These are phyloP conservation scores for Klebsormidium nitens DNA, from an alignment of 139 green algal genomes.

Conservation along the genomic window DNA sequence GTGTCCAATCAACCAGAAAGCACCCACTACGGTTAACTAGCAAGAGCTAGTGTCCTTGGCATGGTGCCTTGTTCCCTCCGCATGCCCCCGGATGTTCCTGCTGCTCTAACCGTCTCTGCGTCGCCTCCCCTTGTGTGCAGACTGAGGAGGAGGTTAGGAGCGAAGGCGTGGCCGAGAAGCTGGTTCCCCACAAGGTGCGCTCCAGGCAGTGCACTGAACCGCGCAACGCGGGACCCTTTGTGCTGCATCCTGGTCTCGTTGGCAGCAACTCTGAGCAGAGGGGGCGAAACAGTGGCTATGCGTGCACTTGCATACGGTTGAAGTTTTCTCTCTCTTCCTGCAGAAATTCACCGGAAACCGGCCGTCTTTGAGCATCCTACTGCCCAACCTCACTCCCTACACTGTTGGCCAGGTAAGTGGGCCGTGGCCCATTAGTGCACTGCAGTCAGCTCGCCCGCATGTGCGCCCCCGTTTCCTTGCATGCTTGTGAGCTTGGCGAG, in stretches of 20 bases:
- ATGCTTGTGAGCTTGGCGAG: no score
- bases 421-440: background rate
- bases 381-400: slow-evolving; percentile 85
- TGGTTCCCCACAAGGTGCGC: slow-evolving; percentile 83
- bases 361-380: slow-evolving; percentile 82
- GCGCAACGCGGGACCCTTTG: background rate
- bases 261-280: no score
- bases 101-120: background rate
- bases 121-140: slow-evolving; percentile 10
- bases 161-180: slow-evolving; percentile 79
- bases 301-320: no score
- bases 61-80: background rate
- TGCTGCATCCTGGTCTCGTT: no score
- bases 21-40: background rate
- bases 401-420: slow-evolving; percentile 74
- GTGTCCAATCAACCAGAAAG: background rate
- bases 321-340: background rate
- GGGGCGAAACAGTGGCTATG: no score
- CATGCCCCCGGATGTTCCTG: background rate
- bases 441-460: slow-evolving; percentile 1
- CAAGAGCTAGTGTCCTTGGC: background rate
- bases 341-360: slow-evolving; percentile 85
- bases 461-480: background rate
- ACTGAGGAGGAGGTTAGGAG: slow-evolving; percentile 67
- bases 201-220: slow-evolving; percentile 41